Conservation (phyloP, 1,284 basidiomycete species). For the Meripilus lineatus region DNA sequence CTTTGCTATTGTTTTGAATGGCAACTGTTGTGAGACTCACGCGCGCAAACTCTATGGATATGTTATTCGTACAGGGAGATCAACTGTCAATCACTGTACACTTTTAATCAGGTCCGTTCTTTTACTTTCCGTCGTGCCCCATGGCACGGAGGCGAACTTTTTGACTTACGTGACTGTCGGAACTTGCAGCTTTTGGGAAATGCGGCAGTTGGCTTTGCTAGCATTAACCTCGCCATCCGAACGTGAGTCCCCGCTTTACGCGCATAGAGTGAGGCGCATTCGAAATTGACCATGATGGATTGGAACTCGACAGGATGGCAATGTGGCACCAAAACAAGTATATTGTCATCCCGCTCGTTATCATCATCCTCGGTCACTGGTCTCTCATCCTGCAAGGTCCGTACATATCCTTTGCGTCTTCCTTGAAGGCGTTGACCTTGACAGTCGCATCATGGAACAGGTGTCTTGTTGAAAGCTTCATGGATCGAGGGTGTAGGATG, state of each 20-base stretch:
- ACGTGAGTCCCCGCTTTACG: slow-evolving; percentile 42
- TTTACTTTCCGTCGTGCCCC: background rate
- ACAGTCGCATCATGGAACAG: slow-evolving; percentile 27
- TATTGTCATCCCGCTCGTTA: slow-evolving; percentile 45
- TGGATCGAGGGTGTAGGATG: slow-evolving; percentile 47
- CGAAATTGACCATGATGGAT: slow-evolving; percentile 8
- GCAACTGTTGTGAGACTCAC: background rate
- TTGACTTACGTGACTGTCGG: background rate
- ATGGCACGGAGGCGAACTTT: too few relatives aligned
- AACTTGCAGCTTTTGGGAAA: slow-evolving; percentile 49
- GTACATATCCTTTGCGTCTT: slow-evolving; percentile 17
- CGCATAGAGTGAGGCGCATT: background rate
- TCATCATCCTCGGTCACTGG: slow-evolving; percentile 66
- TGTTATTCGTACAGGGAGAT: slow-evolving; percentile 37
- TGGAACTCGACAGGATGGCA: slow-evolving; percentile 59
- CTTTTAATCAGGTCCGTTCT: slow-evolving; percentile 52
- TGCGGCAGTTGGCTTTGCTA: slow-evolving; percentile 66
- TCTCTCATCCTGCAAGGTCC: slow-evolving; percentile 62
- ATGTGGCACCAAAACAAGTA: slow-evolving; percentile 59
- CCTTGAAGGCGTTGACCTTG: too few relatives aligned
- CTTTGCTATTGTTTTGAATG: background rate
- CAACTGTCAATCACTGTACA: slow-evolving; percentile 66
- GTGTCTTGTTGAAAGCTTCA: slow-evolving; percentile 52
- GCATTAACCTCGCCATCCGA: slow-evolving; percentile 68
- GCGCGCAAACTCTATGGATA: slow-evolving; percentile 6